These are phyloP conservation scores for Nannizzia gypsea DNA, from an alignment of 2,329 filamentous ascomycete species.

Conservation along the genomic window DNA sequence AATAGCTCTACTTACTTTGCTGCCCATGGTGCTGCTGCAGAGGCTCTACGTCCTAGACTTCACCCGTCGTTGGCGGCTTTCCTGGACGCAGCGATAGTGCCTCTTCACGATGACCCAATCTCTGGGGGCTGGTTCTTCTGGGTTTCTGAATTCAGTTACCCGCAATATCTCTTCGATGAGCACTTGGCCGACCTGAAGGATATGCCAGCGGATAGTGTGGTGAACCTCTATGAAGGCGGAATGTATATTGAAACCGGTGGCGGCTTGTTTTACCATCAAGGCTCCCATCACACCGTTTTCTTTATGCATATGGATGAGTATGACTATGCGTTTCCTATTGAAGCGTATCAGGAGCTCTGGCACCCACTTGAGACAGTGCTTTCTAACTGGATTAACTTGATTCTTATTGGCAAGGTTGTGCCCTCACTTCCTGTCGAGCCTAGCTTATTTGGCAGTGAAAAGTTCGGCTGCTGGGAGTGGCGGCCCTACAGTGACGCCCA, in stretches of 20 bases:
- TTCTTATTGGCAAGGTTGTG: conserved; percentile 17
- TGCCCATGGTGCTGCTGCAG: background rate
- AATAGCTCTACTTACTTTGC: background rate
- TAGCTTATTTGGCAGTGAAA: conserved; percentile 14
- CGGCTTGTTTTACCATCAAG: conserved; percentile 23
- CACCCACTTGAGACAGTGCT: conserved; percentile 20
- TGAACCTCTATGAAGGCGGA: conserved; percentile 13
- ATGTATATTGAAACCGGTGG: conserved; percentile 10
- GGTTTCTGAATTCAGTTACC: background rate
- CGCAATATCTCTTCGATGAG: conserved; percentile 9
- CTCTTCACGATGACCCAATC: background rate
- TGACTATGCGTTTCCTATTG: conserved; percentile 13
- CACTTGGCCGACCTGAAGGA: conserved; percentile 11
- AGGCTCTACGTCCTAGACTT: background rate
- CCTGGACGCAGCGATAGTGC: background rate
- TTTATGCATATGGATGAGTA: conserved; percentile 11
- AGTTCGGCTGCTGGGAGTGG: conserved; percentile 23
- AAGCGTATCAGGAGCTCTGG: conserved; percentile 16
- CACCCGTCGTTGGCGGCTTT: background rate
- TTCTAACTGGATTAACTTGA: conserved; percentile 18
- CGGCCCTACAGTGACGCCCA: conserved; percentile 19
- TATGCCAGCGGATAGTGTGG: conserved; percentile 12
- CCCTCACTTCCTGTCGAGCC: conserved; percentile 8
- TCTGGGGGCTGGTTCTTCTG: background rate
- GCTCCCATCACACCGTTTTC: conserved; percentile 10